These are phyloP conservation scores for Tolypocladium cylindrosporum DNA, from an alignment of 2,329 filamentous ascomycete species.

Conservation along the genomic window DNA sequence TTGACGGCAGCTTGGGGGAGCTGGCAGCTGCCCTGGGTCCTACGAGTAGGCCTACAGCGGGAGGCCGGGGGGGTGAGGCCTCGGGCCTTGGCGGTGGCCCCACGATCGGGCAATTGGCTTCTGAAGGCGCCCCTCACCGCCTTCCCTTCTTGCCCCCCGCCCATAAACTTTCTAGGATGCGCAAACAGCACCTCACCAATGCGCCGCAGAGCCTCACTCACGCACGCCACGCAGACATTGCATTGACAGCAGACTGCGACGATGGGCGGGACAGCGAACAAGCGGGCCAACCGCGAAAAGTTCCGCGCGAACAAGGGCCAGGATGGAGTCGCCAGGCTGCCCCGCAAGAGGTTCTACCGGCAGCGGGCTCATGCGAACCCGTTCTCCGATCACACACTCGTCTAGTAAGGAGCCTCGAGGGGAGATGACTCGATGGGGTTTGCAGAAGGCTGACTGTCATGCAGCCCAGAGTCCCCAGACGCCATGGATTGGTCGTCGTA, in stretches of 20 bases:
- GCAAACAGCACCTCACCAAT: background rate
- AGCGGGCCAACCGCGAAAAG: conserved; percentile 55
- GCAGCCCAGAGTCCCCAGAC: conserved; percentile 65
- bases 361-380: conserved; percentile 96
- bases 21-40: background rate
- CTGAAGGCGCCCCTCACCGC: conserved; percentile 4
- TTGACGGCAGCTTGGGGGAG: background rate
- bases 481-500: conserved; percentile 87
- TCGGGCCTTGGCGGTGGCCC: background rate
- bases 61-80: background rate
- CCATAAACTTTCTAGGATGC: background rate
- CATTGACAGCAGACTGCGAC: background rate
- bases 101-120: background rate
- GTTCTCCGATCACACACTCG: conserved; percentile 85
- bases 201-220: background rate
- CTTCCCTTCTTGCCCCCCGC: conserved; percentile 3
- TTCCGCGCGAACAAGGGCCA: conserved; percentile 48
- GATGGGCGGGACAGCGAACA: conserved; percentile 31
- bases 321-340: conserved; percentile 51
- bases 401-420: conserved; percentile 58
- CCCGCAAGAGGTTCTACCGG: conserved; percentile 92
- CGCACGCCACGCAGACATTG: background rate
- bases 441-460: background rate
- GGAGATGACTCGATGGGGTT: background rate
- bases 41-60: background rate